Conservation (phyloP, 2,329 filamentous ascomycete genomes). For the Sporothrix mexicana region DNA sequence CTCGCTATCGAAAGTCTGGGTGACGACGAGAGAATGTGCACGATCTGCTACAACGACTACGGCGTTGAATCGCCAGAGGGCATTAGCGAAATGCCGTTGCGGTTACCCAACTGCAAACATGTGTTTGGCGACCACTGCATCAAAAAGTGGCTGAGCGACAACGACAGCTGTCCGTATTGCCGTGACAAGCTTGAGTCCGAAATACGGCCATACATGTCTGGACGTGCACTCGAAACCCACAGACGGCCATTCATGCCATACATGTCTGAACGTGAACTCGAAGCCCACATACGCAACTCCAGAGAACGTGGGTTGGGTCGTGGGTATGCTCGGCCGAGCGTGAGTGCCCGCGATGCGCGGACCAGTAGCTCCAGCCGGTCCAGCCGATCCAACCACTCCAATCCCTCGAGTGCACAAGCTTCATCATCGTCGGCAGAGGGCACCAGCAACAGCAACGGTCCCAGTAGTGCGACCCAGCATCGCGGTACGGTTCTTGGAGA, state of each 20-base stretch:
- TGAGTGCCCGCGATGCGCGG: no score
- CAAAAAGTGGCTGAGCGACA: constrained; percentile 68
- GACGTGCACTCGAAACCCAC: background rate
- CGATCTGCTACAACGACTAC: constrained; percentile 32
- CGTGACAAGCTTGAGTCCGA: constrained; percentile 63
- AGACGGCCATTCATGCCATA: no score
- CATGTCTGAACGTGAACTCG: background rate
- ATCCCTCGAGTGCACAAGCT: no score
- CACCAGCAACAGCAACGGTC: no score
- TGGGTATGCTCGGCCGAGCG: no score
- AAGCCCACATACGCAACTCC: background rate
- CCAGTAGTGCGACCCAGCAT: no score
- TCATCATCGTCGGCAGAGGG: no score
- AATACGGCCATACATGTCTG: constrained; percentile 44
- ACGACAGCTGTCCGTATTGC: constrained; percentile 68
- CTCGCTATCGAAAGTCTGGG: constrained; percentile 54
- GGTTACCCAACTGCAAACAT: constrained; percentile 67
- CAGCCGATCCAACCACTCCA: no score
- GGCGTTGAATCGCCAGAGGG: constrained; percentile 57
- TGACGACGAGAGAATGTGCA: constrained; percentile 56
- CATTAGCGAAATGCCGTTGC: constrained; percentile 60
- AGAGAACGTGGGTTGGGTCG: no score
- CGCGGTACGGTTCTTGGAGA: no score
- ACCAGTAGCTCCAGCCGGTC: no score
- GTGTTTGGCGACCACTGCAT: constrained; percentile 69